These are phyloP conservation scores for Apiotrichum montevideense DNA, from an alignment of 1,284 basidiomycete genomes.

Conservation along the genomic window DNA sequence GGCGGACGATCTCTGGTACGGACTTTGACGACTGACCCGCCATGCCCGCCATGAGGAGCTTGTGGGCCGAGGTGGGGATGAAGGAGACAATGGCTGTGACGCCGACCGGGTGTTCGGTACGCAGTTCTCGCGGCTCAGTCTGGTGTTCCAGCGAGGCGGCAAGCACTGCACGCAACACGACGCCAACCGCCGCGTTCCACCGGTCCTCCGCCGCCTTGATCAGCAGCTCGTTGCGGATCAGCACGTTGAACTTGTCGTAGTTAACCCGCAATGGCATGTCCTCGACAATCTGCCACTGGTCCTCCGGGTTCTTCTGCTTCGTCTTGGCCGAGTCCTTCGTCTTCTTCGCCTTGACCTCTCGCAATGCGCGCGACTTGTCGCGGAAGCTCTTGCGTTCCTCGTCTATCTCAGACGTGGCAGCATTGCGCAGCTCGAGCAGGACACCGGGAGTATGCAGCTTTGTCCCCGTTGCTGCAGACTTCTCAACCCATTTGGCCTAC, in stretches of 20 bases:
- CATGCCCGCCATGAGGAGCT: constrained; percentile 29
- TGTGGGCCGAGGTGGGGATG: constrained; percentile 23
- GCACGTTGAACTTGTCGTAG: constrained; percentile 77
- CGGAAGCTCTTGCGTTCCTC: constrained; percentile 40
- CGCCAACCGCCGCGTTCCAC: constrained; percentile 66
- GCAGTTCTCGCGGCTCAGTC: constrained; percentile 48
- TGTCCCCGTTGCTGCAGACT: constrained; percentile 21
- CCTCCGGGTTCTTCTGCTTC: constrained; percentile 13
- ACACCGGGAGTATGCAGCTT: constrained; percentile 44
- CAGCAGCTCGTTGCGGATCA: constrained; percentile 80
- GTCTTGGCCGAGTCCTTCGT: constrained; percentile 18
- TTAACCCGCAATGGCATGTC: constrained; percentile 54
- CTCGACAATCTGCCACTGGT: constrained; percentile 11
- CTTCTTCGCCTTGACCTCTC: constrained; percentile 21
- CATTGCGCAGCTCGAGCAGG: constrained; percentile 34
- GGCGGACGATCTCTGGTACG: constrained; percentile 28
- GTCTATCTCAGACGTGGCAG: constrained; percentile 33
- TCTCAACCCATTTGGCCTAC: constrained; percentile 23
- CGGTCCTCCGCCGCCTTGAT: constrained; percentile 66
- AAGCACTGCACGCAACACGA: constrained; percentile 64
- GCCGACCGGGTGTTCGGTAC: constrained; percentile 25
- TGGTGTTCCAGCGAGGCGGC: constrained; percentile 64
- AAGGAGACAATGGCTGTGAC: constrained; percentile 28
- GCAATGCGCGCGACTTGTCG: constrained; percentile 25
- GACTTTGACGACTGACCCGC: constrained; percentile 20